A percentile compares a stretch with the other conserved stretches of the same genome.
These are phyloP conservation scores for Austroboletus novae-zelandiae DNA, from an alignment of 1,284 basidiomycete genomes.

Conservation along the genomic window DNA sequence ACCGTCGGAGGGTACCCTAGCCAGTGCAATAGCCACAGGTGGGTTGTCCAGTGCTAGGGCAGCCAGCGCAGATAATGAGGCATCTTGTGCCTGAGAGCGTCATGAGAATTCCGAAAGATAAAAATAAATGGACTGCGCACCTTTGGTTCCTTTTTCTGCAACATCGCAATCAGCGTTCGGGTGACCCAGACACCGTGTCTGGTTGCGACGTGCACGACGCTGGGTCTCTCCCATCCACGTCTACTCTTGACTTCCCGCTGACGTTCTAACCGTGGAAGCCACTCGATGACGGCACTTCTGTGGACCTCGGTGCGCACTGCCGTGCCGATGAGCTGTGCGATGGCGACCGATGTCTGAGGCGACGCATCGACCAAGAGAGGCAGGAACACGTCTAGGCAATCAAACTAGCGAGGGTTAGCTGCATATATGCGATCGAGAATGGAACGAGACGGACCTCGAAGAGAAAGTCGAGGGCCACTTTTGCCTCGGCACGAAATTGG, in stretches of 20 bases:
- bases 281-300: slow-evolving; percentile 57
- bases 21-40: slow-evolving; percentile 46
- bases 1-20: slow-evolving; percentile 40
- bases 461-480: slow-evolving; percentile 52
- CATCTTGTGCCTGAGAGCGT: slow-evolving; percentile 59
- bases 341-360: slow-evolving; percentile 41
- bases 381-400: slow-evolving; percentile 63
- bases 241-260: slow-evolving; percentile 53
- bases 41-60: slow-evolving; percentile 67
- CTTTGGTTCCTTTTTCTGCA: slow-evolving; percentile 54
- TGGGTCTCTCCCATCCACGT: slow-evolving; percentile 66
- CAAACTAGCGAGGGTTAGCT: slow-evolving; percentile 36
- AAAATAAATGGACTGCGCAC: slow-evolving; percentile 28
- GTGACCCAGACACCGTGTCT: slow-evolving; percentile 59
- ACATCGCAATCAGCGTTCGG: slow-evolving; percentile 45
- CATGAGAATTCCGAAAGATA: neutral
- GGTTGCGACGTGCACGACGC: slow-evolving; percentile 37
- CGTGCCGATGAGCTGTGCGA: slow-evolving; percentile 57
- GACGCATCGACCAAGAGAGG: slow-evolving; percentile 53
- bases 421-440: neutral
- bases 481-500: slow-evolving; percentile 50
- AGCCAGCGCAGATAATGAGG: slow-evolving; percentile 66
- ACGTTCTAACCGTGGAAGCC: slow-evolving; percentile 59
- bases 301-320: slow-evolving; percentile 53
- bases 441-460: slow-evolving; percentile 49